phyloP scores from a whole-genome alignment of 306 rosid genomes.

The Ormosia semicastrata region DNA sequence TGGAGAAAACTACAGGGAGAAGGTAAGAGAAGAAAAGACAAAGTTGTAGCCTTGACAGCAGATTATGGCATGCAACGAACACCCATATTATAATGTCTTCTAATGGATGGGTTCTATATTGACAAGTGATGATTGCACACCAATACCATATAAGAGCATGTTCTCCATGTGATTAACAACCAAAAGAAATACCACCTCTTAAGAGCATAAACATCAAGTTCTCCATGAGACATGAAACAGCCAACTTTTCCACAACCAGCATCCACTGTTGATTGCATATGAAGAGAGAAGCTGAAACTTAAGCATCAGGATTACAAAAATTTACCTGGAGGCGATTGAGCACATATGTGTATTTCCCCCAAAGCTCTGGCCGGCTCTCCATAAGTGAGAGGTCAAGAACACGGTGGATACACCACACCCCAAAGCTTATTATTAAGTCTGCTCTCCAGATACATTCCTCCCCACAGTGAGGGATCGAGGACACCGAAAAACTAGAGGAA shows the following conservation, averaged over 20 bases:
- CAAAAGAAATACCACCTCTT: neutral
- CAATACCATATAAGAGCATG: neutral
- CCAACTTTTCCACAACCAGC: neutral
- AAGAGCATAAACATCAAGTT: neutral
- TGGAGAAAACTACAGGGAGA: neutral
- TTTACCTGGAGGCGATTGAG: slow-evolving; percentile 98
- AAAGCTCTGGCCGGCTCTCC: slow-evolving; percentile 99
- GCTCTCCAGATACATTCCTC: slow-evolving; percentile 90
- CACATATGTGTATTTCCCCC: slow-evolving; percentile 95
- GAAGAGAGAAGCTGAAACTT: neutral
- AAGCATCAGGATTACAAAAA: neutral
- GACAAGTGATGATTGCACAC: neutral
- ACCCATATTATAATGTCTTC: neutral
- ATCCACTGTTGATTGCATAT: neutral
- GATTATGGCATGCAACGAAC: neutral
- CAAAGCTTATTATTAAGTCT: slow-evolving; percentile 83
- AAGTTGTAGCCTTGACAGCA: neutral
- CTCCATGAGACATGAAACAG: neutral
- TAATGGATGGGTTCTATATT: neutral
- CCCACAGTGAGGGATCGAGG: slow-evolving; percentile 82
- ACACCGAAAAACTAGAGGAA: slow-evolving; percentile 38
- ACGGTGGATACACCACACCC: slow-evolving; percentile 98
- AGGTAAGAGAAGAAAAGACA: neutral
- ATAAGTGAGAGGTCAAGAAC: slow-evolving; percentile 81
- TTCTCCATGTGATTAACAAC: neutral